Evolutionary conservation across 495 filamentous ascomycete genomes (phyloP).

Genomic region (Durotheca rogersii): DNA sequence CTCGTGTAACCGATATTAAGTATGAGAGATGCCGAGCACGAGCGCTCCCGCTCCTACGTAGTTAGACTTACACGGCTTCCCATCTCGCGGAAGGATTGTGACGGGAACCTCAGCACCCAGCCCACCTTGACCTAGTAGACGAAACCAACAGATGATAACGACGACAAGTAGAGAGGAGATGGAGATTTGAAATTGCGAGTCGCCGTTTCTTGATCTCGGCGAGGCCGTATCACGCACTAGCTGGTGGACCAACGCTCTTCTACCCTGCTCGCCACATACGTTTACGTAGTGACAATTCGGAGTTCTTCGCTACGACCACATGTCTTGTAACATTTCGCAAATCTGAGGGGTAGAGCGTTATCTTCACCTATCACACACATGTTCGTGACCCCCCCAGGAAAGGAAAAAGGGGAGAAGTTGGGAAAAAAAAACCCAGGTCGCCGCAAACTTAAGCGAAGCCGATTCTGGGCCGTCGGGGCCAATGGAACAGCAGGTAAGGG

Average conservation of each 20-base stretch:
- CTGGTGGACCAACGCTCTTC: slow-evolving; percentile 1
- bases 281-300: too few relatives aligned
- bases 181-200: slow-evolving; percentile 17
- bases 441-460: slow-evolving; percentile 26
- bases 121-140: too few relatives aligned
- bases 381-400: slow-evolving; percentile 4
- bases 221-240: slow-evolving; percentile 13
- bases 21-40: too few relatives aligned
- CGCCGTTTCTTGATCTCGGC: slow-evolving; percentile 19
- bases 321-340: slow-evolving; percentile 20
- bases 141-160: too few relatives aligned
- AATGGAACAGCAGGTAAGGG: slow-evolving; percentile 26
- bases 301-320: slow-evolving; percentile 16
- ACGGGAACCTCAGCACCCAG: too few relatives aligned
- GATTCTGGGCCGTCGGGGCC: slow-evolving; percentile 12
- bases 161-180: background rate
- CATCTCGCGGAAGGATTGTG: background rate
- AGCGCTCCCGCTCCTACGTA: slow-evolving; percentile 19
- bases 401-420: too few relatives aligned
- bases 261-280: too few relatives aligned
- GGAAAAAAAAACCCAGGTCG: slow-evolving; percentile 5
- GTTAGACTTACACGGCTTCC: slow-evolving; percentile 15
- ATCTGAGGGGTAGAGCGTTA: background rate
- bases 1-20: too few relatives aligned
- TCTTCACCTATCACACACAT: background rate